A percentile compares a stretch with the other conserved stretches of the same genome.
phyloP scores from a whole-genome alignment of 176 grass and related monocot genomes.

The Carex cristatella region DNA sequence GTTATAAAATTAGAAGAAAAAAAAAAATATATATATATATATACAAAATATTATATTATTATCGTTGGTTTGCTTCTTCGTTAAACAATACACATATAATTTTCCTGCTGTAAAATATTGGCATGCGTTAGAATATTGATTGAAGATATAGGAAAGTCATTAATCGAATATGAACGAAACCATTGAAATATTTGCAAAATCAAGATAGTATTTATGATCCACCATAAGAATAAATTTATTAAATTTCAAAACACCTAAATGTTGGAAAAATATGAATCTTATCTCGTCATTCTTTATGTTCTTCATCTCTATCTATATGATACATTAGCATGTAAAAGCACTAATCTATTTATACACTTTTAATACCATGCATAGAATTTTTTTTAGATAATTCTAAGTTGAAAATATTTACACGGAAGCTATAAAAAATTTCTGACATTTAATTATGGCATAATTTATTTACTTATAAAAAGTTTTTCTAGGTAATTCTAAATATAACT shows the following conservation, averaged over 20 bases:
- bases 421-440: neutral
- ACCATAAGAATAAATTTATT: neutral
- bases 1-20: neutral
- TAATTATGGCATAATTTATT: neutral
- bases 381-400: neutral
- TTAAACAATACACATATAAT: neutral
- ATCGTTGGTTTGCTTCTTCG: neutral
- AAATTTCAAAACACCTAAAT: neutral
- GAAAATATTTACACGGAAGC: neutral
- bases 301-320: neutral
- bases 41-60: no score
- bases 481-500: slow-evolving; percentile 6
- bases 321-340: neutral
- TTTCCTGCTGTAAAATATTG: neutral
- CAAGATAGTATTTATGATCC: neutral
- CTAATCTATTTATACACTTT: neutral
- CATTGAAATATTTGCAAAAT: neutral
- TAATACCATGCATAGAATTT: neutral
- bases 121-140: neutral
- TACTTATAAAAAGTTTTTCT: neutral
- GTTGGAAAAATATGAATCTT: neutral
- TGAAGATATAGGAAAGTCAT: neutral
- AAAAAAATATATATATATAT: neutral
- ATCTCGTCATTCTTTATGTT: neutral
- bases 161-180: neutral